phyloP scores from a whole-genome alignment of 495 filamentous ascomycete genomes.

The Neurospora tetraspora region DNA sequence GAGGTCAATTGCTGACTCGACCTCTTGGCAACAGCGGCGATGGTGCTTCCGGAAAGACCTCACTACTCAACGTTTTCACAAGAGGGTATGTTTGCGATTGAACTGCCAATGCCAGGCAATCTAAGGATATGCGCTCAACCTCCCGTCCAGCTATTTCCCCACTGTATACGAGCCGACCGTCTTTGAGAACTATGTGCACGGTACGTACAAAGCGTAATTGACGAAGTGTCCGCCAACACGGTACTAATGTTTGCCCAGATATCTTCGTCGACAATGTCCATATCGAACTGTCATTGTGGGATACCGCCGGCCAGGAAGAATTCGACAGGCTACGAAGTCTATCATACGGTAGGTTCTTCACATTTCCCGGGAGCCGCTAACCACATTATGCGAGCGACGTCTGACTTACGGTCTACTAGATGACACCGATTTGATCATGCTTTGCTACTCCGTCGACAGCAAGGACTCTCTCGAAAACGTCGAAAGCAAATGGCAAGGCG shows the following conservation, averaged over 20 bases:
- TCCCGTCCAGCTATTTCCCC: conserved; percentile 71
- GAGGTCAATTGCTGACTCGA: conserved; percentile 19
- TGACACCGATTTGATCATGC: conserved; percentile 96
- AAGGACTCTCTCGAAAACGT: conserved; percentile 96
- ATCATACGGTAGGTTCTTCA: conserved; percentile 55
- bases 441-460: conserved; percentile 95
- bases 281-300: conserved; percentile 95
- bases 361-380: neutral
- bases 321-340: conserved; percentile 93
- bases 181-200: conserved; percentile 99
- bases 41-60: conserved; percentile 97
- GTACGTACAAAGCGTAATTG: conserved; percentile 36
- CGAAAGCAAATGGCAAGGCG: conserved; percentile 93
- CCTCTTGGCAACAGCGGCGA: conserved; percentile 57
- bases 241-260: conserved; percentile 40
- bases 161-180: conserved; percentile 98
- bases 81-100: conserved; percentile 57
- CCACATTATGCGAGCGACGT: neutral
- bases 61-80: conserved; percentile 94
- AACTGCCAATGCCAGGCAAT: neutral
- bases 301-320: conserved; percentile 98
- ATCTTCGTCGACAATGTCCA: conserved; percentile 96
- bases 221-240: neutral
- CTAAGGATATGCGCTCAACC: neutral
- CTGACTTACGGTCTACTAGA: conserved; percentile 25